Evolutionary conservation across 1,139 yeast species (phyloP).

Genomic region (Starmera stellimalicola): DNA sequence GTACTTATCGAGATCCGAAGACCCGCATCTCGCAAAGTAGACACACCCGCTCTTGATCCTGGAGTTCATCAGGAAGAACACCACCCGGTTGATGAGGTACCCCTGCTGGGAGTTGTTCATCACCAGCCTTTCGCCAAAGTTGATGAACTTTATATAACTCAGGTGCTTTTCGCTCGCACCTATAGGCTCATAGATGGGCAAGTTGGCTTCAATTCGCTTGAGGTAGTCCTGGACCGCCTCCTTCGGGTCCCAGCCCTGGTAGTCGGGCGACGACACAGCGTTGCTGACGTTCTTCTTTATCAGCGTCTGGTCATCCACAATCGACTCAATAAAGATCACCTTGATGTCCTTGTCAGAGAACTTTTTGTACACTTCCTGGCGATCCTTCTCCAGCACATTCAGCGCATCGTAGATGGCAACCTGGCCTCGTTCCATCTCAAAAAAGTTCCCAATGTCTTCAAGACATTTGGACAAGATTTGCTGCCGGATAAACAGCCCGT

Average conservation of each 20-base stretch:
- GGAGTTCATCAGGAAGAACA: slow-evolving; percentile 82
- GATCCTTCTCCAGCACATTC: slow-evolving; percentile 65
- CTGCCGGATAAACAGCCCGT: slow-evolving; percentile 47
- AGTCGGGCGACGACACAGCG: slow-evolving; percentile 85
- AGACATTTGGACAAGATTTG: slow-evolving; percentile 57
- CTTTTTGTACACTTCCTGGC: slow-evolving; percentile 45
- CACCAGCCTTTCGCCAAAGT: slow-evolving; percentile 82
- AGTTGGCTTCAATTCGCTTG: slow-evolving; percentile 40
- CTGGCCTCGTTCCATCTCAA: slow-evolving; percentile 72
- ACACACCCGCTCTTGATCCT: slow-evolving; percentile 79
- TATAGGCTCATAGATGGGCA: slow-evolving; percentile 45
- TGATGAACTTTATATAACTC: slow-evolving; percentile 73
- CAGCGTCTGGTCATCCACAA: slow-evolving; percentile 65
- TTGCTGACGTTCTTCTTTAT: slow-evolving; percentile 74
- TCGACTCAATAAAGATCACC: slow-evolving; percentile 79
- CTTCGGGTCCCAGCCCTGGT: slow-evolving; percentile 58
- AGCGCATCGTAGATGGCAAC: slow-evolving; percentile 96
- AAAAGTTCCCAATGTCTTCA: slow-evolving; percentile 61
- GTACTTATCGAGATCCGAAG: slow-evolving; percentile 34
- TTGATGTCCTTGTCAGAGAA: slow-evolving; percentile 57
- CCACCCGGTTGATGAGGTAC: slow-evolving; percentile 79
- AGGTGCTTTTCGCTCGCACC: slow-evolving; percentile 40
- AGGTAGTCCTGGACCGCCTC: slow-evolving; percentile 54
- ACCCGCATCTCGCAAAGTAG: slow-evolving; percentile 77
- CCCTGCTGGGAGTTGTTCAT: slow-evolving; percentile 80